Evolutionary conservation across 768 basidiomycete genomes (phyloP).

Genomic region (Macrocybe gigantea): DNA sequence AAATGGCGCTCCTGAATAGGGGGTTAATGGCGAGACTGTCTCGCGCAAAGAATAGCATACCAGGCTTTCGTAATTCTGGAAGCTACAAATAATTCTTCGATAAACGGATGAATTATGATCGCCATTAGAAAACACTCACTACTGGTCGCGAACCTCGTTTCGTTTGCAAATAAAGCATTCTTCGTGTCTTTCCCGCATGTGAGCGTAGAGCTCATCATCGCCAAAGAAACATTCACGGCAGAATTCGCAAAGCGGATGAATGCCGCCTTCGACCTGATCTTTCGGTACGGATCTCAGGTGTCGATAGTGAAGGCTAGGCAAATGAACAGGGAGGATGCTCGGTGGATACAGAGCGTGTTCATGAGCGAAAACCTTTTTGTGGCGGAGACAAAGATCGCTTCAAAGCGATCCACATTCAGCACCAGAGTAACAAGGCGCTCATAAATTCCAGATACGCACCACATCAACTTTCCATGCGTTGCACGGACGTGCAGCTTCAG

Average conservation of each 20-base stretch:
- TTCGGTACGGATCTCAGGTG: slow-evolving; percentile 32
- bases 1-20: slow-evolving; percentile 65
- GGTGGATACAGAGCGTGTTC: slow-evolving; percentile 83
- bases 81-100: slow-evolving; percentile 35
- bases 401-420: not conserved
- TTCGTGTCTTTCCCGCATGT: slow-evolving; percentile 92
- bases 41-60: slow-evolving; percentile 31
- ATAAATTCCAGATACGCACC: slow-evolving; percentile 40
- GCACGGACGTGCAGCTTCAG: slow-evolving; percentile 80
- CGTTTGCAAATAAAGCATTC: slow-evolving; percentile 95
- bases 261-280: slow-evolving; percentile 62
- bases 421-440: not conserved
- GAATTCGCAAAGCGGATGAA: slow-evolving; percentile 81
- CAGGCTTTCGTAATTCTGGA: slow-evolving; percentile 71
- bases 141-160: slow-evolving; percentile 73
- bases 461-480: slow-evolving; percentile 72
- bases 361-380: slow-evolving; percentile 93
- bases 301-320: slow-evolving; percentile 61
- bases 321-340: slow-evolving; percentile 56
- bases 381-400: slow-evolving; percentile 82
- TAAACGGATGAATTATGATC: too few species aligned
- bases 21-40: not conserved
- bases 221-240: slow-evolving; percentile 91
- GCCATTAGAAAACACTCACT: slow-evolving; percentile 47
- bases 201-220: slow-evolving; percentile 89